These are phyloP conservation scores for Collariella sp. DNA, from an alignment of 495 filamentous ascomycete species.

Conservation along the genomic window DNA sequence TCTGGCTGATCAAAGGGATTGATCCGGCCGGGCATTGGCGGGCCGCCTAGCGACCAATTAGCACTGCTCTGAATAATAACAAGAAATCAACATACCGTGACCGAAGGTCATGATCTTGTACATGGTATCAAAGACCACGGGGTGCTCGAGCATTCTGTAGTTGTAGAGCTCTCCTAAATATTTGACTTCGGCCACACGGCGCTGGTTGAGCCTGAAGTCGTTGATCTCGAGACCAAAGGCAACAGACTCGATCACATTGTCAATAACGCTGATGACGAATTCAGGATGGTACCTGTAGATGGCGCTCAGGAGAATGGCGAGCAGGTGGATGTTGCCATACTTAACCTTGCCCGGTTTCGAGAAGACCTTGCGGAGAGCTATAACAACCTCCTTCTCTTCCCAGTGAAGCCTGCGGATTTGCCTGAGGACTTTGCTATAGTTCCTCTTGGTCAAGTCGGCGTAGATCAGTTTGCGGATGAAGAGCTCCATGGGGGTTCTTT, in stretches of 20 bases:
- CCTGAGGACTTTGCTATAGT: slow-evolving; percentile 85
- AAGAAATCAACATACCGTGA: slow-evolving; percentile 47
- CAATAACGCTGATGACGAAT: slow-evolving; percentile 80
- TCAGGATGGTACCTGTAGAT: slow-evolving; percentile 86
- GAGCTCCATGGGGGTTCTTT: slow-evolving; percentile 83
- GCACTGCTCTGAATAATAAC: slow-evolving; percentile 6
- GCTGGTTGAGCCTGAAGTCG: slow-evolving; percentile 96
- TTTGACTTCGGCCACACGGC: slow-evolving; percentile 89
- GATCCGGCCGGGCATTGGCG: slow-evolving; percentile 64
- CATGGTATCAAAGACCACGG: slow-evolving; percentile 88
- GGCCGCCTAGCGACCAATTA: slow-evolving; percentile 51
- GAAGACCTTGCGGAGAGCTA: slow-evolving; percentile 82
- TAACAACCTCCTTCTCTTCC: slow-evolving; percentile 84
- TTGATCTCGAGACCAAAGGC: slow-evolving; percentile 85
- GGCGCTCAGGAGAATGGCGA: slow-evolving; percentile 83
- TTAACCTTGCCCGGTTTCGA: slow-evolving; percentile 95
- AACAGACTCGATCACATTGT: slow-evolving; percentile 83
- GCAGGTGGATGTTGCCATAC: slow-evolving; percentile 91
- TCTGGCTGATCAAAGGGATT: slow-evolving; percentile 79
- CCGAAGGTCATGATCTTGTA: slow-evolving; percentile 92
- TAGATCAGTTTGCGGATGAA: slow-evolving; percentile 91
- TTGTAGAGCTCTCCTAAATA: slow-evolving; percentile 97
- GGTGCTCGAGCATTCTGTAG: slow-evolving; percentile 93
- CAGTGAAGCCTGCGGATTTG: slow-evolving; percentile 93
- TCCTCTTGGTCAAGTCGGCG: slow-evolving; percentile 84